Conservation (phyloP, 2,329 filamentous ascomycete species). For the Aureobasidium subglaciale region DNA sequence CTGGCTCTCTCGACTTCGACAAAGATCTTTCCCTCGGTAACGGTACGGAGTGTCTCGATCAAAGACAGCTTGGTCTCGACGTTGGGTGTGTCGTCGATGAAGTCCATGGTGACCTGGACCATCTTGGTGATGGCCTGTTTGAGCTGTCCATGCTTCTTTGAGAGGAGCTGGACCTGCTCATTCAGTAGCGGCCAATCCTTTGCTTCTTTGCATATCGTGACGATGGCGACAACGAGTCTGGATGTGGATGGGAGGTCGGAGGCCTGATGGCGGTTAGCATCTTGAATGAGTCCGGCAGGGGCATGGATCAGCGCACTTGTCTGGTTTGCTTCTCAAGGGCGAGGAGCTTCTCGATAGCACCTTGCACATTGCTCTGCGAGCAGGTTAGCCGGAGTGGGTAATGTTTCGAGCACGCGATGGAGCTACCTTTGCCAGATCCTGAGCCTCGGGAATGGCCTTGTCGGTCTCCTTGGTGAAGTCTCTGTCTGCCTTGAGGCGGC, state of each 20-base stretch:
- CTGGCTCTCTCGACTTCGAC: constrained; percentile 97
- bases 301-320: constrained; percentile 59
- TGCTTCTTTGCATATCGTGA: constrained; percentile 88
- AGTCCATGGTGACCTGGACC: constrained; percentile 93
- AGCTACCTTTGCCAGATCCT: constrained; percentile 76
- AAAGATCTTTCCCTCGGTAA: constrained; percentile 99
- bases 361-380: constrained; percentile 65
- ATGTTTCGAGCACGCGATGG: background rate
- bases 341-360: constrained; percentile 87
- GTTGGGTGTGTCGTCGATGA: constrained; percentile 78
- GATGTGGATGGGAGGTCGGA: constrained; percentile 96
- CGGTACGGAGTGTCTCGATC: constrained; percentile 90
- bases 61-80: constrained; percentile 83
- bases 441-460: constrained; percentile 80
- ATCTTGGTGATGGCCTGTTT: constrained; percentile 99
- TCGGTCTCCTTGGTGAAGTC: constrained; percentile 97
- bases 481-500: constrained; percentile 86
- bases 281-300: background rate
- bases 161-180: constrained; percentile 89
- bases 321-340: constrained; percentile 92
- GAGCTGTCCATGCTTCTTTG: constrained; percentile 99
- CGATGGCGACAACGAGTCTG: constrained; percentile 76
- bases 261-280: constrained; percentile 49
- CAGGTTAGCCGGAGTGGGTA: constrained; percentile 21
- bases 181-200: constrained; percentile 93